phyloP scores from a whole-genome alignment of 2,329 filamentous ascomycete species.

The Curvularia eragrostidis region DNA sequence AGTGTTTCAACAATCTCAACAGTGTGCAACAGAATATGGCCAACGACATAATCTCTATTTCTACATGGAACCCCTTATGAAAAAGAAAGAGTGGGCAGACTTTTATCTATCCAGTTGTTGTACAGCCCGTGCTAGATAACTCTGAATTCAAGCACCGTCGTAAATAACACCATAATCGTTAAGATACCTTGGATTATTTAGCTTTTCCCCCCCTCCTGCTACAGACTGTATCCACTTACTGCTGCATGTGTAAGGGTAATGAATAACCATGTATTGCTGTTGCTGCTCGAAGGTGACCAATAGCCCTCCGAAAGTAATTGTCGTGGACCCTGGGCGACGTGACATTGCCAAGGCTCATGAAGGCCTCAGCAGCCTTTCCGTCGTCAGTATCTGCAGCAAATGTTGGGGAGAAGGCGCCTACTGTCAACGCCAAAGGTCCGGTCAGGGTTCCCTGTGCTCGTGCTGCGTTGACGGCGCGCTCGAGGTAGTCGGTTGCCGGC shows the following conservation, averaged over 20 bases:
- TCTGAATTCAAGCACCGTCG: slow-evolving; percentile 2
- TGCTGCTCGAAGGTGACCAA: slow-evolving; percentile 56
- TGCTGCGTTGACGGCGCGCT: slow-evolving; percentile 55
- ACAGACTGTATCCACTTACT: slow-evolving; percentile 43
- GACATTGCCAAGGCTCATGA: slow-evolving; percentile 61
- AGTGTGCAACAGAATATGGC: neutral
- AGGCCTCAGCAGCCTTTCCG: slow-evolving; percentile 56
- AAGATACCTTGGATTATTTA: slow-evolving; percentile 48
- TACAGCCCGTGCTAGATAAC: neutral
- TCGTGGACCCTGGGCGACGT: slow-evolving; percentile 54
- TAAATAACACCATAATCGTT: slow-evolving; percentile 52
- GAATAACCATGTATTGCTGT: slow-evolving; percentile 51
- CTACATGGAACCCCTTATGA: too few species aligned
- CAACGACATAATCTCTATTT: neutral
- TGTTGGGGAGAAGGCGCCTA: slow-evolving; percentile 27
- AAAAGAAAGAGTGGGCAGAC: neutral
- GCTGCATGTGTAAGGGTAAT: slow-evolving; percentile 55
- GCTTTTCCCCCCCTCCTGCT: neutral
- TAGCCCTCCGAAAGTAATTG: slow-evolving; percentile 55
- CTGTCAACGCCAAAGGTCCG: slow-evolving; percentile 55
- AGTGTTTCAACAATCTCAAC: neutral
- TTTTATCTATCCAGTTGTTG: too few species aligned
- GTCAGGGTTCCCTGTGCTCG: slow-evolving; percentile 47
- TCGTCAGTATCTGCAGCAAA: slow-evolving; percentile 16
- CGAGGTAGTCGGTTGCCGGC: slow-evolving; percentile 60